Conservation (phyloP, 345 rosid species). For the Eucalyptus victrix region DNA sequence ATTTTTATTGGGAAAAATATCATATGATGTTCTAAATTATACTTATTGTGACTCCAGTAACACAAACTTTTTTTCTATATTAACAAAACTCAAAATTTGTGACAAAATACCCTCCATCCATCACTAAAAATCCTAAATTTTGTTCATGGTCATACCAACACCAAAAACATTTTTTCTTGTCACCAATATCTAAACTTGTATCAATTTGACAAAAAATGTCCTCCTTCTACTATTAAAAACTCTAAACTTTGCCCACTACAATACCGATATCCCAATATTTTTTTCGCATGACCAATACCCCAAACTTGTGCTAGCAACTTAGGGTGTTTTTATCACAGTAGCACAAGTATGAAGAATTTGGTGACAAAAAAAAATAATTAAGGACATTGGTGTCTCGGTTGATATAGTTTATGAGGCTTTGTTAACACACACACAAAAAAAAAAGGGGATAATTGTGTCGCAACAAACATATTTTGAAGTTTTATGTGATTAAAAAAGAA, state of each 20-base stretch:
- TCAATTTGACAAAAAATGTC: neutral
- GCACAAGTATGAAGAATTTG: neutral
- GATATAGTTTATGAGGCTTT: neutral
- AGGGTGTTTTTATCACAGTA: neutral
- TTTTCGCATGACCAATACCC: neutral
- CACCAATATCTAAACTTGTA: neutral
- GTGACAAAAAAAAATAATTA: neutral
- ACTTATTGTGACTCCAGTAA: neutral
- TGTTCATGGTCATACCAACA: neutral
- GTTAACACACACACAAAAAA: neutral
- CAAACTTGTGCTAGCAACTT: neutral
- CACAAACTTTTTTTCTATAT: neutral
- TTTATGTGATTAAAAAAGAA: neutral
- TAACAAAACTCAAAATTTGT: neutral
- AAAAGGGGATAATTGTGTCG: neutral
- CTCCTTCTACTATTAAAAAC: neutral
- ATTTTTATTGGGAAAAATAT: too few relatives aligned
- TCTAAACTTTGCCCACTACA: neutral
- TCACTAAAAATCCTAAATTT: neutral
- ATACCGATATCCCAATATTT: neutral
- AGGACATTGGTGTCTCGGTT: neutral
- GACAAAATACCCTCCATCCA: neutral
- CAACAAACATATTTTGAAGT: neutral
- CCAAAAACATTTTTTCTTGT: neutral
- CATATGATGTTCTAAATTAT: neutral